Conservation (phyloP, 306 rosid species). For the Canavalia gladiata region DNA sequence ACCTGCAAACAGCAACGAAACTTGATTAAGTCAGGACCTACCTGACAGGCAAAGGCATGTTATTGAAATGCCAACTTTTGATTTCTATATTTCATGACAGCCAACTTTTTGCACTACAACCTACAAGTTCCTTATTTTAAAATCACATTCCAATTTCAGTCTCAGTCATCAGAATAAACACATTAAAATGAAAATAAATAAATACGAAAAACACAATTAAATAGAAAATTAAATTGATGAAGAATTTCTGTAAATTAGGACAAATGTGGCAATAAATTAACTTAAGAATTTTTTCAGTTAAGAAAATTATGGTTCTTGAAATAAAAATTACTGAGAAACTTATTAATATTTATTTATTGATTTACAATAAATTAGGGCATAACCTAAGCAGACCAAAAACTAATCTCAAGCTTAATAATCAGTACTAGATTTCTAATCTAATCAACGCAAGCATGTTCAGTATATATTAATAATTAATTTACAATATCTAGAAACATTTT, state of each 20-base stretch:
- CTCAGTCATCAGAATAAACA: slow-evolving; percentile 4
- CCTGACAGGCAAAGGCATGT: slow-evolving; percentile 26
- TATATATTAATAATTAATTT: neutral
- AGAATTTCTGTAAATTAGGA: neutral
- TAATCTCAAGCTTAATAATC: neutral
- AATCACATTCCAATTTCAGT: neutral
- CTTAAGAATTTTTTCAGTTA: neutral
- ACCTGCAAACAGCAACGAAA: slow-evolving; percentile 61
- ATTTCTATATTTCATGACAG: neutral
- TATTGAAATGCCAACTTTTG: neutral
- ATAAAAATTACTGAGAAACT: neutral
- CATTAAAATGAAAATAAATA: neutral
- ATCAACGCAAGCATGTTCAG: neutral
- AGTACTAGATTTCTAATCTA: neutral
- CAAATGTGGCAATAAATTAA: slow-evolving; percentile 1
- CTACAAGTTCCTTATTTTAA: neutral
- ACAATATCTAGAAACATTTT: slow-evolving; percentile 31
- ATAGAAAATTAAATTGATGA: neutral
- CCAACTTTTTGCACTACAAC: neutral
- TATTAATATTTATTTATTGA: neutral
- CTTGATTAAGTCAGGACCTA: slow-evolving; percentile 32
- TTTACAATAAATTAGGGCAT: neutral
- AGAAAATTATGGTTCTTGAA: neutral
- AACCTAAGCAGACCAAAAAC: neutral
- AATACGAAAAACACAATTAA: slow-evolving; percentile 2